A percentile compares a stretch with the other conserved stretches of the same genome.
Evolutionary conservation across 768 basidiomycete genomes (phyloP).

Genomic region (Leccinellum rugosiceps): DNA sequence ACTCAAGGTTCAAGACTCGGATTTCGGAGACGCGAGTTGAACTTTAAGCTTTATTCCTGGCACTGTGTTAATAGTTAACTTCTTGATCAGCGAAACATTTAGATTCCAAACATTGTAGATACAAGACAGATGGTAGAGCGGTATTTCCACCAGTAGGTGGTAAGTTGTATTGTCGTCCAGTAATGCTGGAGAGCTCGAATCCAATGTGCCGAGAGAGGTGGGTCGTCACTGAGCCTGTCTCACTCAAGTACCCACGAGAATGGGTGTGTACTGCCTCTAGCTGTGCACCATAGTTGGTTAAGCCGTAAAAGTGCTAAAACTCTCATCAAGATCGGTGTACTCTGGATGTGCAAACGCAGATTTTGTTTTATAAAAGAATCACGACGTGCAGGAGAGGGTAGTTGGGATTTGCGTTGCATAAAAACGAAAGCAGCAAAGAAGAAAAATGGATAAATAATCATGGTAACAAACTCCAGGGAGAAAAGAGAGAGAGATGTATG

Average conservation of each 20-base stretch:
- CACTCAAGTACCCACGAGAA: no score
- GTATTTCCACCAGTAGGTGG: conserved; percentile 3
- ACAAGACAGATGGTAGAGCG: not conserved
- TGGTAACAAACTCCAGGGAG: not conserved
- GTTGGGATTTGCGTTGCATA: not conserved
- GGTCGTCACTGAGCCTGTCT: no score
- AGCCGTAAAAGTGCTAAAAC: no score
- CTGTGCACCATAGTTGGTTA: no score
- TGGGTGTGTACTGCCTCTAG: no score
- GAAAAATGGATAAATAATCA: not conserved
- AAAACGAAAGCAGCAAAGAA: not conserved
- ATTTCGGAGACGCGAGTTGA: conserved; percentile 18
- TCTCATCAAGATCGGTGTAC: no score
- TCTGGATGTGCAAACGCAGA: no score
- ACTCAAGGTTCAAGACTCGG: conserved; percentile 55
- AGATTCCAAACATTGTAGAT: not conserved
- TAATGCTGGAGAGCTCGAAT: no score
- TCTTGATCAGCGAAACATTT: not conserved
- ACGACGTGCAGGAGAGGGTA: no score
- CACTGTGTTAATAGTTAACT: not conserved
- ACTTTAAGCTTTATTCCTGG: not conserved
- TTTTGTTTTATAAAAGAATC: no score
- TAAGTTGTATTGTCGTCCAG: not conserved
- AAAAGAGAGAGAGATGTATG: not conserved
- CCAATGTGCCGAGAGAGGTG: not conserved